These are phyloP conservation scores for Astraeus odoratus DNA, from an alignment of 768 basidiomycete species.

Conservation along the genomic window DNA sequence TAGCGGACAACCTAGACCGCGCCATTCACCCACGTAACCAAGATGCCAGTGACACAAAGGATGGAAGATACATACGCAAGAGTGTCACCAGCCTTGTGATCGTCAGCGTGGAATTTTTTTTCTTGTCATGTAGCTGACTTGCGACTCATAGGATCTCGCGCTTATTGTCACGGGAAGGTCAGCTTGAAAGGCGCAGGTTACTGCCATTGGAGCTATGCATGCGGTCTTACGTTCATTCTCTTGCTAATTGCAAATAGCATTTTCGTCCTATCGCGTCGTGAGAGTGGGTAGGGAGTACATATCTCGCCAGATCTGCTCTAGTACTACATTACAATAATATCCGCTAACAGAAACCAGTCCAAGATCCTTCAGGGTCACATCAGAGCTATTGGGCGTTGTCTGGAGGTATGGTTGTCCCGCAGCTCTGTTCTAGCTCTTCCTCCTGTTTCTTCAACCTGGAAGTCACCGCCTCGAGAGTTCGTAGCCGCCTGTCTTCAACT, in stretches of 20 bases:
- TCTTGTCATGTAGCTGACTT: not conserved
- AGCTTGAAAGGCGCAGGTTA: not conserved
- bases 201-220: not conserved
- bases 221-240: not conserved
- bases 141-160: not conserved
- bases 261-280: too few species aligned
- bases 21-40: not conserved
- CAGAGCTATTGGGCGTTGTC: not conserved
- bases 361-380: not conserved
- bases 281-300: not conserved
- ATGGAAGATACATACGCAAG: not conserved
- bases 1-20: not conserved
- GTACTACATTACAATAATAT: not conserved
- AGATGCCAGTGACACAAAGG: not conserved
- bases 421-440: conserved; percentile 64
- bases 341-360: not conserved
- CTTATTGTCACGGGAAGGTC: not conserved
- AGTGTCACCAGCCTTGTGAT: not conserved
- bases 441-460: conserved; percentile 56
- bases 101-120: not conserved
- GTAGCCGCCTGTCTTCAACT: conserved; percentile 48
- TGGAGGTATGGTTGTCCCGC: conserved; percentile 44
- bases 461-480: conserved; percentile 55
- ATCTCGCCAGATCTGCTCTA: not conserved
- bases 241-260: too few species aligned